phyloP scores from a whole-genome alignment of 495 filamentous ascomycete genomes.

The Bacidia gigantensis region DNA sequence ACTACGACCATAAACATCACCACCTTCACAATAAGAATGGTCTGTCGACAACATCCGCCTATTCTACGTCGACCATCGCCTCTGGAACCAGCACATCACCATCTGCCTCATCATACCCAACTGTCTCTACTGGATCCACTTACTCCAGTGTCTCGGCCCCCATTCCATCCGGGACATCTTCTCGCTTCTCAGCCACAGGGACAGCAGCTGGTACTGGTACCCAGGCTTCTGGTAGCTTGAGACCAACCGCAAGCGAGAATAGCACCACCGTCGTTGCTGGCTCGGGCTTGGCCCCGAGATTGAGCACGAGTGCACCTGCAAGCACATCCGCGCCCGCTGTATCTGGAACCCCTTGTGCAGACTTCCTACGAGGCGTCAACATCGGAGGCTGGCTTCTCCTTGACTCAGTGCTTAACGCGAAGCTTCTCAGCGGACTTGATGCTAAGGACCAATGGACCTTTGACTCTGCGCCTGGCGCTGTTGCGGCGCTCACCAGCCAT shows the following conservation, averaged over 20 bases:
- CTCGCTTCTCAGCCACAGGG: background rate
- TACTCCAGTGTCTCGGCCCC: background rate
- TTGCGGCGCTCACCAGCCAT: conserved; percentile 17
- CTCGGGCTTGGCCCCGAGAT: background rate
- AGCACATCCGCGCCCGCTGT: background rate
- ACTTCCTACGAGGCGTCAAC: conserved; percentile 7
- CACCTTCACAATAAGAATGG: conserved; percentile 3
- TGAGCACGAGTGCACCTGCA: background rate
- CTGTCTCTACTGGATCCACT: background rate
- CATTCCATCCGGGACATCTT: background rate
- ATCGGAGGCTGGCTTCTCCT: conserved; percentile 27
- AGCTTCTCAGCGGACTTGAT: conserved; percentile 20
- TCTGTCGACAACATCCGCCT: background rate
- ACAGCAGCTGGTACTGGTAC: background rate
- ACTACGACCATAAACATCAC: conserved; percentile 1
- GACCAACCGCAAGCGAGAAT: background rate
- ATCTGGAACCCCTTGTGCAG: conserved; percentile 1
- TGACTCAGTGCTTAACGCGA: conserved; percentile 25
- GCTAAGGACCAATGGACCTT: conserved; percentile 25
- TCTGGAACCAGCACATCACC: background rate
- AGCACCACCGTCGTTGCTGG: conserved; percentile 1
- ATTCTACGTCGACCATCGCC: background rate
- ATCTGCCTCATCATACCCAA: background rate
- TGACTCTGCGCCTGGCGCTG: conserved; percentile 17
- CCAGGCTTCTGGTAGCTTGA: background rate